Evolutionary conservation across 2,329 filamentous ascomycete genomes (phyloP).

Genomic region (Epichloe typhina): DNA sequence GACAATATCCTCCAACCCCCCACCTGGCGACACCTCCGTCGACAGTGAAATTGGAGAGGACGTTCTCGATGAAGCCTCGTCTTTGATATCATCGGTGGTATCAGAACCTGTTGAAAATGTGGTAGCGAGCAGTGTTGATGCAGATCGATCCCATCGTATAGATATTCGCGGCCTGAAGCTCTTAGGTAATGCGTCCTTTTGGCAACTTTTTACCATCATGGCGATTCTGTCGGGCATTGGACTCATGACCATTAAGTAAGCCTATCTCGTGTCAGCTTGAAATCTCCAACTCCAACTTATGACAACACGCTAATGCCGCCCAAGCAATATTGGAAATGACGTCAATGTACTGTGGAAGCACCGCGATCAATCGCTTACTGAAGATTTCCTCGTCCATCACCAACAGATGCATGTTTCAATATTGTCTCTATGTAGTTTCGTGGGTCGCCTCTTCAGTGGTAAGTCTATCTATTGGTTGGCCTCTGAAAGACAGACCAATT

Average conservation of each 20-base stretch:
- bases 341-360: constrained; percentile 79
- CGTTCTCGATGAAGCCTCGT: constrained; percentile 62
- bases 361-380: constrained; percentile 59
- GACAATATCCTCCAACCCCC: neutral
- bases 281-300: neutral
- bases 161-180: constrained; percentile 81
- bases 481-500: neutral
- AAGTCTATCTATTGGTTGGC: constrained; percentile 15
- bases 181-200: constrained; percentile 64
- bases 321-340: constrained; percentile 86
- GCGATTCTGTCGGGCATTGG: constrained; percentile 86
- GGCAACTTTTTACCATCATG: constrained; percentile 80
- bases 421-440: constrained; percentile 77
- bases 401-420: constrained; percentile 92
- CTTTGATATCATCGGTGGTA: constrained; percentile 58
- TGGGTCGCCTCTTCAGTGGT: constrained; percentile 68
- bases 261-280: constrained; percentile 6
- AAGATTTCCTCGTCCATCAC: constrained; percentile 63
- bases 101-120: constrained; percentile 37
- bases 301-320: neutral
- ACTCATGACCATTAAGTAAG: constrained; percentile 97
- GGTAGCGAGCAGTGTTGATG: constrained; percentile 50
- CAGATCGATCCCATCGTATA: constrained; percentile 64
- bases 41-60: constrained; percentile 15
- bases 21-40: neutral